Percentiles rank a stretch among this genome's conserved stretches.
These are phyloP conservation scores for Westerdykella aurantiaca DNA, from an alignment of 2,329 filamentous ascomycete genomes.

Conservation along the genomic window DNA sequence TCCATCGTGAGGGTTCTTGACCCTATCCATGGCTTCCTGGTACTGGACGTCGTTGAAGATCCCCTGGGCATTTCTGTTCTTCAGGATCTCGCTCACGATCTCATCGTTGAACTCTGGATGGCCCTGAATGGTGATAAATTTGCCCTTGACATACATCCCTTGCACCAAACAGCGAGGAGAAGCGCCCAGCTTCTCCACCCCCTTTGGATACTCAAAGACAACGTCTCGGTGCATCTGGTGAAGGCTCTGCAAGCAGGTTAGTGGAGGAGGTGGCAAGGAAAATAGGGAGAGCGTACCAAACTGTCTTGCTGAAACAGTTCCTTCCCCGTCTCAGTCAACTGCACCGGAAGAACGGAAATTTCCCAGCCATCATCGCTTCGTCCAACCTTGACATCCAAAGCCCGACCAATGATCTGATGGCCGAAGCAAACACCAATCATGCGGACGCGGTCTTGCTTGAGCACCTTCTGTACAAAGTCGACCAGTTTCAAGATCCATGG, in stretches of 20 bases:
- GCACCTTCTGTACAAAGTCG: slow-evolving; percentile 57
- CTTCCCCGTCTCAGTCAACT: slow-evolving; percentile 64
- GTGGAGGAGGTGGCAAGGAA: not conserved
- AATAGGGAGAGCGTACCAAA: slow-evolving; percentile 42
- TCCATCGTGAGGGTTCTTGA: slow-evolving; percentile 68
- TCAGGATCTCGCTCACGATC: slow-evolving; percentile 65
- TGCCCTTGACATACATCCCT: slow-evolving; percentile 64
- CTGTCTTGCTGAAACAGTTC: slow-evolving; percentile 64
- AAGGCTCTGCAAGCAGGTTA: slow-evolving; percentile 49
- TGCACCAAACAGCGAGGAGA: slow-evolving; percentile 68
- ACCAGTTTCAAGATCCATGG: slow-evolving; percentile 74
- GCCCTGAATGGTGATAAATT: slow-evolving; percentile 72
- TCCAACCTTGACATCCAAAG: slow-evolving; percentile 62
- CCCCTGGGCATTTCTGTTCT: slow-evolving; percentile 58
- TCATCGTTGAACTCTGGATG: slow-evolving; percentile 76
- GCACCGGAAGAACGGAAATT: slow-evolving; percentile 64
- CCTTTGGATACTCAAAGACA: slow-evolving; percentile 58
- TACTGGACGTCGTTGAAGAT: slow-evolving; percentile 66
- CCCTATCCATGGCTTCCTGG: slow-evolving; percentile 61
- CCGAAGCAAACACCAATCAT: slow-evolving; percentile 83
- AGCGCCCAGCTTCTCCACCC: slow-evolving; percentile 57
- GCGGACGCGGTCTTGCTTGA: slow-evolving; percentile 57
- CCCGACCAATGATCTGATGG: slow-evolving; percentile 75
- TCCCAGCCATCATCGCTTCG: slow-evolving; percentile 71
- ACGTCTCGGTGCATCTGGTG: slow-evolving; percentile 86